Base-by-base conservation (phyloP, 2,329 filamentous ascomycete species). In the Chalara sp. region DNA sequence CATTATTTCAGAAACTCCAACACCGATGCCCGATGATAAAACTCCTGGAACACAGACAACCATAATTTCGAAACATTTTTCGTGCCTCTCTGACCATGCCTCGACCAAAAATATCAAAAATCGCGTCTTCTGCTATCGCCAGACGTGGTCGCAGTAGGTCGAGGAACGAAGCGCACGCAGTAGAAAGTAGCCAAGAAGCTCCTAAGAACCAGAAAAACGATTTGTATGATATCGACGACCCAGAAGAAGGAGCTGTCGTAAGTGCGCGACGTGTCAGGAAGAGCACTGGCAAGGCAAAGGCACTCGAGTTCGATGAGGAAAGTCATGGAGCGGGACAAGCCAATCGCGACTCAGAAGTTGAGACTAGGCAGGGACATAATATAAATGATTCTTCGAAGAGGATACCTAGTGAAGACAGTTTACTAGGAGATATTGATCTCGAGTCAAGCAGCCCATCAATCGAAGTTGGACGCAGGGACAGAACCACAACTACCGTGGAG, bases 81-180 rank as follows among this genome's bases (percentile, higher is more conserved):
- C 21, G 21, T 21, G 21, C 21, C 21, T 21, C 21, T 21, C 21
- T 21, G 21, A 57, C 43, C 52, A 67, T 67, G 64, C 64, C 64
- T 53, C 63, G 64, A 41, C 64, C 64, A 46, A 66, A 65, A 55
- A 62, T 63, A 52, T 59, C 61, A 37, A 67, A 66, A 50, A 57
- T 65, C 47, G 60, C 61, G 48, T 61, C 63, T 6, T 65, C 63
- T 31, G 55, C 44, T 6, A 62, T 60, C 46, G 55, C 58, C 43
- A 53, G 58, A 32, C 59, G 57, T 47, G 39, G 56, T 32, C 52
- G 50, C 46, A 57, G 57, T 44, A 29, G 53, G 28, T 44, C 47
- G 28, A 55, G 56, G 45, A 29, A 21, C 21, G 21, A 21, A 21
- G 21, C 51, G 30, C 29, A 53, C 12, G 31, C 48, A 44, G 47